These are phyloP conservation scores for Yamadazyma epiphylla DNA, from an alignment of 1,139 yeast species.

Conservation along the genomic window DNA sequence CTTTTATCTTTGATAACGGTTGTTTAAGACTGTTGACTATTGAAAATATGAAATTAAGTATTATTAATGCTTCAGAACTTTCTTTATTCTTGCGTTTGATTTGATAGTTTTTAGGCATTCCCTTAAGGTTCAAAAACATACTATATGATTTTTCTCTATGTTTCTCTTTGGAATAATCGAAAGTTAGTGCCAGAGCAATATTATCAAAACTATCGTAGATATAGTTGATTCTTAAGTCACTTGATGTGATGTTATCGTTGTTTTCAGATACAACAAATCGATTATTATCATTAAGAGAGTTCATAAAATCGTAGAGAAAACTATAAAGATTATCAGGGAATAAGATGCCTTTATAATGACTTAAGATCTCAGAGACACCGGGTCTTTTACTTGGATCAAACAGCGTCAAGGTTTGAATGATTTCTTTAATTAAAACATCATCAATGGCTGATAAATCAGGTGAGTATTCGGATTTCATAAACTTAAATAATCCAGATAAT, in stretches of 20 bases:
- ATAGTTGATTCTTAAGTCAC: slow-evolving; percentile 59
- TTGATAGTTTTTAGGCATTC: slow-evolving; percentile 37
- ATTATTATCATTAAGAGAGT: slow-evolving; percentile 26
- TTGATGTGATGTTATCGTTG: slow-evolving; percentile 25
- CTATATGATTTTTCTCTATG: slow-evolving; percentile 1
- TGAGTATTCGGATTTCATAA: slow-evolving; percentile 60
- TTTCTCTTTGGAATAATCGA: slow-evolving; percentile 23
- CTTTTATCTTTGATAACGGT: slow-evolving; percentile 61
- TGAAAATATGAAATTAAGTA: slow-evolving; percentile 62
- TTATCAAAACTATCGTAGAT: slow-evolving; percentile 55
- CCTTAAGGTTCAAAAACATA: slow-evolving; percentile 49
- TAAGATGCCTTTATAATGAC: slow-evolving; percentile 42
- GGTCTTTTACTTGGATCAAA: slow-evolving; percentile 60
- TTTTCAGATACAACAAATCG: slow-evolving; percentile 14
- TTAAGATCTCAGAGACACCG: slow-evolving; percentile 51
- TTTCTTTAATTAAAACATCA: slow-evolving; percentile 44
- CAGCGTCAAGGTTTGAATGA: slow-evolving; percentile 61
- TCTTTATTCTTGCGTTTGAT: slow-evolving; percentile 23
- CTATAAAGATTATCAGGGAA: slow-evolving; percentile 74
- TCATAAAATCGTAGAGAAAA: slow-evolving; percentile 67
- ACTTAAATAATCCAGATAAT: slow-evolving; percentile 80
- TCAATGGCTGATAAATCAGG: slow-evolving; percentile 60
- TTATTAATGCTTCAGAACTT: slow-evolving; percentile 52
- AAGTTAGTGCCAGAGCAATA: slow-evolving; percentile 46
- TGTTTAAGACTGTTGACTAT: slow-evolving; percentile 61